Percentiles rank a stretch among this genome's conserved stretches.
phyloP scores from a whole-genome alignment of 306 rosid species.

The Sphenostylis stenocarpa region DNA sequence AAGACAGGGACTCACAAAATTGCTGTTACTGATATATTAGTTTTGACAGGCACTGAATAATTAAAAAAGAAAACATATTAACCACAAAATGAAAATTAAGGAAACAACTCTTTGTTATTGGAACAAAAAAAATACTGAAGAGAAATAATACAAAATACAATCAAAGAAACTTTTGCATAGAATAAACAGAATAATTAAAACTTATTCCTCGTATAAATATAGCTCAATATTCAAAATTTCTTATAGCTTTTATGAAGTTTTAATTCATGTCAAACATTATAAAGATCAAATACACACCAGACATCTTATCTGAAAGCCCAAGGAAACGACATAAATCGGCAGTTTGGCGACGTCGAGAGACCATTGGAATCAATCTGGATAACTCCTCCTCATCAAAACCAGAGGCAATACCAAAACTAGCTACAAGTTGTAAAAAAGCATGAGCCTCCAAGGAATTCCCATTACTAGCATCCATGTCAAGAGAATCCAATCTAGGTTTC shows the following conservation, averaged over 20 bases:
- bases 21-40: neutral
- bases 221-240: neutral
- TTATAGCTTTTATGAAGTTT: neutral
- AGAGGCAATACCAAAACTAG: conserved; percentile 78
- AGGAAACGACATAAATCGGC: conserved; percentile 97
- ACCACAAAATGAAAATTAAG: neutral
- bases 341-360: conserved; percentile 96
- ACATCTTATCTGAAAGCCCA: conserved; percentile 92
- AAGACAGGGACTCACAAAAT: neutral
- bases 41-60: neutral
- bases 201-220: neutral
- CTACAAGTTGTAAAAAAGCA: conserved; percentile 95
- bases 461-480: conserved; percentile 92
- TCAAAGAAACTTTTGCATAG: neutral
- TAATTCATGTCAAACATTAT: neutral
- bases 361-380: conserved; percentile 85
- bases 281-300: conserved; percentile 51
- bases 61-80: neutral
- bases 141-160: neutral
- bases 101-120: neutral
- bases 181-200: neutral
- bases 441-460: conserved; percentile 99
- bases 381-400: conserved; percentile 80
- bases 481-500: conserved; percentile 89
- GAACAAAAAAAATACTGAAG: neutral